phyloP scores from a whole-genome alignment of 805 yeast species.

The Kregervanrija delftensis region DNA sequence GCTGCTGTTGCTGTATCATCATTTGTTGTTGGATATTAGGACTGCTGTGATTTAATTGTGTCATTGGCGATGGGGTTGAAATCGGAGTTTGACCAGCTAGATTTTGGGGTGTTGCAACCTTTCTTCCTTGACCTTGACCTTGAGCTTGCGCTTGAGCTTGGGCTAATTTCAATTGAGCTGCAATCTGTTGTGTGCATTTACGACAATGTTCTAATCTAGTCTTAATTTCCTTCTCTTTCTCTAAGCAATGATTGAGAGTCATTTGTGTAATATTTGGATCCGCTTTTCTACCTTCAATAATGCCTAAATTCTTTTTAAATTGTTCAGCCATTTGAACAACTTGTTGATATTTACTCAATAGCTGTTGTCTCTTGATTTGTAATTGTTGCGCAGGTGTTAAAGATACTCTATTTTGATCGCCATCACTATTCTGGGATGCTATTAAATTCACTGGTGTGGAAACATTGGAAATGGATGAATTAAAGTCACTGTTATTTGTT shows the following conservation, averaged over 20 bases:
- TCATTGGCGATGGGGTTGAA: background rate
- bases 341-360: slow-evolving; percentile 32
- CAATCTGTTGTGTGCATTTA: slow-evolving; percentile 33
- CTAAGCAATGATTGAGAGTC: slow-evolving; percentile 35
- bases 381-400: slow-evolving; percentile 17
- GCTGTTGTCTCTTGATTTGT: slow-evolving; percentile 23
- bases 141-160: slow-evolving; percentile 17
- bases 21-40: slow-evolving; percentile 4
- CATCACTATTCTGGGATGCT: slow-evolving; percentile 2
- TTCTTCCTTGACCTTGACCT: slow-evolving; percentile 1
- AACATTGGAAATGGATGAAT: background rate
- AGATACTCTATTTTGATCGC: slow-evolving; percentile 7
- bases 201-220: slow-evolving; percentile 43
- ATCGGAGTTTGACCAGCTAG: no score
- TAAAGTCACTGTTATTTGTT: background rate
- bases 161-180: slow-evolving; percentile 32
- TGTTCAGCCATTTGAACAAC: slow-evolving; percentile 42
- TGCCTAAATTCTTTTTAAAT: slow-evolving; percentile 41
- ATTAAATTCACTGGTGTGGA: slow-evolving; percentile 11
- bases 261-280: slow-evolving; percentile 39
- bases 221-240: slow-evolving; percentile 42
- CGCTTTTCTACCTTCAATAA: slow-evolving; percentile 42
- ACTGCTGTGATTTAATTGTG: background rate
- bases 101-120: background rate
- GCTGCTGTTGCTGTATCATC: slow-evolving; percentile 11